Percentiles rank a stretch among this genome's conserved stretches.
phyloP scores from a whole-genome alignment of 1,284 basidiomycete species.

The Trametes polyzona region DNA sequence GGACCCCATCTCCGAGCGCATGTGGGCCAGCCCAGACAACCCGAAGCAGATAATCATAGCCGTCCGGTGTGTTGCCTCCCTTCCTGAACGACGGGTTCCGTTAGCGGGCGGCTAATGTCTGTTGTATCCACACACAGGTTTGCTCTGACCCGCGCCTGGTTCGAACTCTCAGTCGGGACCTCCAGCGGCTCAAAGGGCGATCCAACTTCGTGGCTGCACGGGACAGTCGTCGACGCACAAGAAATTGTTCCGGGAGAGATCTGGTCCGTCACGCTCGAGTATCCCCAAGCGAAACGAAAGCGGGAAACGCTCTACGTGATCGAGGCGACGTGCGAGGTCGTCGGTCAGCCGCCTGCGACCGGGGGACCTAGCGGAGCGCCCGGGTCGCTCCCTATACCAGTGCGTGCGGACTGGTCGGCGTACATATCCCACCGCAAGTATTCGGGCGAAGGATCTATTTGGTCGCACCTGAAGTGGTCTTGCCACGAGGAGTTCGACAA shows the following conservation, averaged over 20 bases:
- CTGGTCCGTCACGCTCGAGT: conserved; percentile 54
- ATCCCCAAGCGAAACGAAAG: conserved; percentile 10
- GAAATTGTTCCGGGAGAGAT: conserved; percentile 59
- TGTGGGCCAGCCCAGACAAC: conserved; percentile 66
- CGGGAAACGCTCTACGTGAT: conserved; percentile 55
- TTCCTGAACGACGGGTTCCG: not conserved
- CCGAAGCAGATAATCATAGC: conserved; percentile 58
- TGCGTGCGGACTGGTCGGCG: conserved; percentile 67
- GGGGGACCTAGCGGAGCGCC: not conserved
- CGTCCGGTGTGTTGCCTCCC: conserved; percentile 48
- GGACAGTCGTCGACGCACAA: conserved; percentile 47
- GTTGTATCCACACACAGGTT: conserved; percentile 46
- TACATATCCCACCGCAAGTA: conserved; percentile 48
- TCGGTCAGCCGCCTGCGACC: conserved; percentile 44
- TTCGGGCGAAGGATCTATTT: conserved; percentile 26
- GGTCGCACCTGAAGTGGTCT: conserved; percentile 55
- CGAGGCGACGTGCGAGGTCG: conserved; percentile 70
- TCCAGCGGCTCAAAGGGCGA: conserved; percentile 29
- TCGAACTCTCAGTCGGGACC: conserved; percentile 55
- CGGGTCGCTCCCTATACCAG: conserved; percentile 12
- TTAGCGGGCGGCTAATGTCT: too few species aligned
- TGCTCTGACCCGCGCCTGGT: conserved; percentile 63
- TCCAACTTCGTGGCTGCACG: conserved; percentile 38
- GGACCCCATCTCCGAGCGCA: conserved; percentile 43
- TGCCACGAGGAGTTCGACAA: conserved; percentile 70